Base-by-base conservation (phyloP, 768 basidiomycete genomes). In the Udeniomyces megalosporus region DNA sequence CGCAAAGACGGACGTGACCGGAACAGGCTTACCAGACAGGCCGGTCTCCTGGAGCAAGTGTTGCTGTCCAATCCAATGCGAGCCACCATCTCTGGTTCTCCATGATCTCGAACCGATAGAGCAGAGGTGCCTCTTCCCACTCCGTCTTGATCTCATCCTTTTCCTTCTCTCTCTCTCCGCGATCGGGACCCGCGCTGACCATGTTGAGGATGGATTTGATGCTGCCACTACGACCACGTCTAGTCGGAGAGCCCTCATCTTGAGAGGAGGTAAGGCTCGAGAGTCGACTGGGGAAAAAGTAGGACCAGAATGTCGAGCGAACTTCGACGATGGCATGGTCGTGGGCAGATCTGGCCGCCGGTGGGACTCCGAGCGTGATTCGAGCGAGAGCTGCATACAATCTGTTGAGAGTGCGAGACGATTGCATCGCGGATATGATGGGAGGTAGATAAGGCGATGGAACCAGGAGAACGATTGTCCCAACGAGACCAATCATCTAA, bases 1-100 rank as follows among this genome's bases (percentile, higher is more conserved):
- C 22, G 22, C 44, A 29, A 20, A 46, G n/a, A 46, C 49, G 17
- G 29, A 81, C n/a, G 60, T 74, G 15, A 26, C 31, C 58, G 24
- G 28, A 45, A 72, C 31, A 74, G 75, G 79, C 74, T 76, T 76
- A 88, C 91, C 90, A 96, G 1, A 87, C 86, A 0, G 91, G 88
- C 4, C 90, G 83, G 69, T 96, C 91, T 20, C 80, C 80, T 0
- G 91, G 91, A 17, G 95, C 80, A 8, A 96, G 80, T 0, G 90
- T 89, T 3, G 87, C 85, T 1, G 91, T 93, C 88, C 88, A 96
- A 74, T 95, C 91, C 48, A 96, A 80, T 14, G 86, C 90, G 81
- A 96, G 82, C 91, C 91, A 96, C 72, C 72, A 73, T 32, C 72
- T 45, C 64, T 73, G 71, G 38, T 73, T 73, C 60, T 73, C 71